phyloP scores from a whole-genome alignment of 306 rosid species.

The Inga laurina region DNA sequence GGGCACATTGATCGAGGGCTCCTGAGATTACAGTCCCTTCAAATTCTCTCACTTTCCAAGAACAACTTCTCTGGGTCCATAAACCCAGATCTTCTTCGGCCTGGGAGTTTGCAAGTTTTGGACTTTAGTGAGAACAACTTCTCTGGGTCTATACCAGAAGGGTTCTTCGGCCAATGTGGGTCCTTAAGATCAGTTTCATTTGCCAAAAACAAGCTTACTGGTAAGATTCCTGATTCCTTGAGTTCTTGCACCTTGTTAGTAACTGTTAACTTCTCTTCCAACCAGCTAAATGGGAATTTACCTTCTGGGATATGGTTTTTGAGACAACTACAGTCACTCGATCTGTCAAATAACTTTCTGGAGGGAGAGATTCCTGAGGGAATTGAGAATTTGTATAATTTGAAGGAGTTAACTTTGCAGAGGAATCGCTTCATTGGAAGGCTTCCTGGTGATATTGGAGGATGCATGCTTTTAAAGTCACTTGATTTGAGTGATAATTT shows the following conservation, averaged over 20 bases:
- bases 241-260: constrained; percentile 63
- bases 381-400: constrained; percentile 60
- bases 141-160: constrained; percentile 66
- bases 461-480: constrained; percentile 56
- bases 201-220: constrained; percentile 66
- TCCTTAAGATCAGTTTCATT: constrained; percentile 69
- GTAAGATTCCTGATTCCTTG: constrained; percentile 78
- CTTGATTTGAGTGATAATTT: constrained; percentile 76
- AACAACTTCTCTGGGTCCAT: constrained; percentile 82
- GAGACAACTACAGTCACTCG: constrained; percentile 70
- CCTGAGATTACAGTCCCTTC: constrained; percentile 67
- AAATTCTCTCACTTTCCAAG: constrained; percentile 62
- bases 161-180: constrained; percentile 78
- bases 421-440: constrained; percentile 63
- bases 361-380: constrained; percentile 76
- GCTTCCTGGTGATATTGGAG: constrained; percentile 70
- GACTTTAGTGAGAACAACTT: constrained; percentile 76
- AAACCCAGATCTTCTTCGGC: constrained; percentile 70
- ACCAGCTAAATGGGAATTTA: constrained; percentile 59
- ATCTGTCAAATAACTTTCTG: constrained; percentile 72
- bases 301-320: constrained; percentile 78
- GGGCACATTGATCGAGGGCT: constrained; percentile 86
- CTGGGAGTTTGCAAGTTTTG: constrained; percentile 55
- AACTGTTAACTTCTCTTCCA: constrained; percentile 65
- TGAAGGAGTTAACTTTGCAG: constrained; percentile 59